Evolutionary conservation across 306 rosid genomes (phyloP), one percentile per base, ranked within the genome.

Genomic region (Malus sieversii): DNA sequence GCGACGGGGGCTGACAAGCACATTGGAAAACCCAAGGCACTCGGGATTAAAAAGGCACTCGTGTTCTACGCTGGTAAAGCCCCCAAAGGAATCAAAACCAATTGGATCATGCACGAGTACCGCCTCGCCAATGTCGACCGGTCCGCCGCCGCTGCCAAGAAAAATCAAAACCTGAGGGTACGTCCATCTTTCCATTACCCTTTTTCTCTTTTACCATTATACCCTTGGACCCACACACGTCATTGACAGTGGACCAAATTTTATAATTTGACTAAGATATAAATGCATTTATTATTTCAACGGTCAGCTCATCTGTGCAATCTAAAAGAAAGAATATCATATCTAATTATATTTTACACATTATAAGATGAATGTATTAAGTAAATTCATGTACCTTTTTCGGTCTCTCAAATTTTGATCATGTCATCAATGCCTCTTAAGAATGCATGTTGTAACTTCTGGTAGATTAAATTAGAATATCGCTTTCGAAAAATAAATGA

Each of bases 61-160:
- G 98, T 95, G 0, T 95, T 95, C 79, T 95, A 95, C 58, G 90
- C 95, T 0, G 98, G 98, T 0, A 95, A 95, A 82, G 97, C 98
- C 5, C 97, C 98, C 0, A 84, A 53, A 58, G 98, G 98, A 1
- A 58, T 90, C n/a, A 95, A 95, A 55, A 95, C 98, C 58, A 95
- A 95, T 63, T 95, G 98, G 98, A 95, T 95, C 67, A 95, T 95
- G 99, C 99, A 95, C 9, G 99, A 95, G 74, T 95, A 95, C 76
- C 97, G 99, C 33, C 93, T 95, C 44, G 97, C 99, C 13, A 95
- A 95, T 46, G 99, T 95, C 10, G 99, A 95, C 8, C 65, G 99
- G 58, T 90, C 99, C 0, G 97, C 99, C 10, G 52, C 52, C 52
- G 0, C 52, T 46, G 32, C 78, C 71, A 92, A 88, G 77, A 90